Evolutionary conservation across 495 filamentous ascomycete species (phyloP).

Genomic region (Neurospora sp.): DNA sequence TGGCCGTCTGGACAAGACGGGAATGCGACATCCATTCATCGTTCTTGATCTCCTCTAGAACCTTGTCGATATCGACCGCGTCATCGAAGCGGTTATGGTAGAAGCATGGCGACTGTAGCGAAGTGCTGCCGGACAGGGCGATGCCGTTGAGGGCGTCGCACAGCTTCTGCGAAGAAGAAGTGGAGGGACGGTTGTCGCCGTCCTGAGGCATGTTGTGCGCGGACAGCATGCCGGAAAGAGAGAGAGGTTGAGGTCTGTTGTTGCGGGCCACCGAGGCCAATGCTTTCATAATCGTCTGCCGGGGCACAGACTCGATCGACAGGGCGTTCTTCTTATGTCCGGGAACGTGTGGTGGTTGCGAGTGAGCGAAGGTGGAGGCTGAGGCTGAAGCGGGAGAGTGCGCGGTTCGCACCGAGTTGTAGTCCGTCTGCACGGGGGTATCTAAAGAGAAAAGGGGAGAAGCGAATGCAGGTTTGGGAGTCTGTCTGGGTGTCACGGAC

Average conservation of each 20-base stretch:
- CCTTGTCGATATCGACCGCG: slow-evolving; percentile 87
- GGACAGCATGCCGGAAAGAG: slow-evolving; percentile 43
- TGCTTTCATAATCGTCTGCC: slow-evolving; percentile 84
- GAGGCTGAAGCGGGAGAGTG: slow-evolving; percentile 1
- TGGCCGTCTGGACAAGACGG: slow-evolving; percentile 85
- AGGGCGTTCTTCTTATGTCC: slow-evolving; percentile 50
- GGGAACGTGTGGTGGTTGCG: slow-evolving; percentile 1
- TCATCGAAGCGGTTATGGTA: slow-evolving; percentile 96
- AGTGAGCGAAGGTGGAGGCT: background rate
- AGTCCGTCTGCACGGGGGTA: background rate
- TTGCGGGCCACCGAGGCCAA: slow-evolving; percentile 60
- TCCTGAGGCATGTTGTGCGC: slow-evolving; percentile 22
- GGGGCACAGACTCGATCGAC: slow-evolving; percentile 63
- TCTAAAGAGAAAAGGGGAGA: slow-evolving; percentile 2
- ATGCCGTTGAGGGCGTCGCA: slow-evolving; percentile 55
- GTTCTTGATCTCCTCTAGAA: slow-evolving; percentile 85
- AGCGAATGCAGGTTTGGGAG: slow-evolving; percentile 3
- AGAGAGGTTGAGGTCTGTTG: slow-evolving; percentile 46
- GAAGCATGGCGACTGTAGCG: slow-evolving; percentile 84
- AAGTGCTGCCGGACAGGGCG: slow-evolving; percentile 31
- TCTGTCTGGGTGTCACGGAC: slow-evolving; percentile 1
- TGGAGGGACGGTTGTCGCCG: slow-evolving; percentile 37
- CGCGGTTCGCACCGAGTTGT: background rate
- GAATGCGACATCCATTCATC: slow-evolving; percentile 90
- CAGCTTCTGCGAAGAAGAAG: slow-evolving; percentile 49